A percentile compares a stretch with the other conserved stretches of the same genome.
Evolutionary conservation across 352 stramenopile species (phyloP).

Genomic region (Phytophthora quininea): DNA sequence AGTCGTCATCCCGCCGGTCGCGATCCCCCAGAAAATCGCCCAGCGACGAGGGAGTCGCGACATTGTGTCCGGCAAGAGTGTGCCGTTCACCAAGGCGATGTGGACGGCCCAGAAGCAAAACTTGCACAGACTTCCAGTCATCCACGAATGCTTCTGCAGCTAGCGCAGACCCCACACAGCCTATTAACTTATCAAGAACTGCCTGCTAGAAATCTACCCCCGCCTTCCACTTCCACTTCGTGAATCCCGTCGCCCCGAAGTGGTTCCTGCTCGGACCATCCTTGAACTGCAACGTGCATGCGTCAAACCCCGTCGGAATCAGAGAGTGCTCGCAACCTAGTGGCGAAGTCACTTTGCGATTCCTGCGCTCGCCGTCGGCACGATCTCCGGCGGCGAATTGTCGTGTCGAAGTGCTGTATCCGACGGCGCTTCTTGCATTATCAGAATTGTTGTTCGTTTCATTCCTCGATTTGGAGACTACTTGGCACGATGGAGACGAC

Average conservation of each 20-base stretch:
- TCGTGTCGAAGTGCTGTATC: background rate
- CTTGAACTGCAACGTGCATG: background rate
- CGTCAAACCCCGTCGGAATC: background rate
- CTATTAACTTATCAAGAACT: slow-evolving; percentile 1
- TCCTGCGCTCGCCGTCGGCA: background rate
- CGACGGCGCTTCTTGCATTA: background rate
- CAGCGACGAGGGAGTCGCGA: slow-evolving; percentile 32
- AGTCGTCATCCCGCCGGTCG: slow-evolving; percentile 57
- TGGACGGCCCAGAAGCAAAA: slow-evolving; percentile 53
- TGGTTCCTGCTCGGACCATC: background rate
- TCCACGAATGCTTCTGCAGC: slow-evolving; percentile 13
- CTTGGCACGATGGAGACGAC: slow-evolving; percentile 2
- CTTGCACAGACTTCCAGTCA: slow-evolving; percentile 25
- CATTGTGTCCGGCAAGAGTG: slow-evolving; percentile 60
- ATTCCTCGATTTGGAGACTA: slow-evolving; percentile 9
- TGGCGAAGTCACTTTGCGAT: background rate
- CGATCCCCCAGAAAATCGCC: slow-evolving; percentile 47
- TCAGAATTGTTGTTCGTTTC: background rate
- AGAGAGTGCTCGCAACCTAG: background rate
- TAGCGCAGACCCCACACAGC: background rate
- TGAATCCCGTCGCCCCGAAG: background rate
- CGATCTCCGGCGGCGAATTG: background rate
- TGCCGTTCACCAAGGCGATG: slow-evolving; percentile 72
- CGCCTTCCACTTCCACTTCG: background rate
- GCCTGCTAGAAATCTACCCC: background rate